phyloP scores from a whole-genome alignment of 805 yeast genomes.

The Wickerhamiella bombiphila region DNA sequence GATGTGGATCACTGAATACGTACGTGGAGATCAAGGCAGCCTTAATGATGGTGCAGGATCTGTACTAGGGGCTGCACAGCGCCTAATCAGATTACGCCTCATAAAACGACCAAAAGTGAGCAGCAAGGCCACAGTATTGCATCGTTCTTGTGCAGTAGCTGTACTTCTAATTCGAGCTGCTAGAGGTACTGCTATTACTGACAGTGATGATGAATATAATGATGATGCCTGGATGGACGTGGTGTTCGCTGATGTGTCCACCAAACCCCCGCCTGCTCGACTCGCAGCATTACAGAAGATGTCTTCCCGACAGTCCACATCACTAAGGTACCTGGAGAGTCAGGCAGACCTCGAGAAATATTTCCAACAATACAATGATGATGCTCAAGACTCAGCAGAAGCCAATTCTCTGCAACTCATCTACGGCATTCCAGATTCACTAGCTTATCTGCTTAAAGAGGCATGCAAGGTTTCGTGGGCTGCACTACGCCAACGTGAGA shows the following conservation, averaged over 20 bases:
- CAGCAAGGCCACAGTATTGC: constrained; percentile 61
- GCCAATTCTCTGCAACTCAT: constrained; percentile 54
- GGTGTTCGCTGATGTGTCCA: constrained; percentile 16
- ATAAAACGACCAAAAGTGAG: constrained; percentile 48
- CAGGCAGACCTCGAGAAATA: constrained; percentile 17
- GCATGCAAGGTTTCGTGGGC: constrained; percentile 53
- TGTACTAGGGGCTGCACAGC: constrained; percentile 63
- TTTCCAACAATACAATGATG: constrained; percentile 14
- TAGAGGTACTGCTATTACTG: constrained; percentile 34
- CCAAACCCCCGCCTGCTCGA: constrained; percentile 1
- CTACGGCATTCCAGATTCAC: constrained; percentile 73
- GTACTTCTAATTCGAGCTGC: constrained; percentile 33
- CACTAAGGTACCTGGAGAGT: constrained; percentile 17
- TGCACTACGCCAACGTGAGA: constrained; percentile 34
- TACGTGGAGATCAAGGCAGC: constrained; percentile 51
- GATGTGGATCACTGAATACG: constrained; percentile 67
- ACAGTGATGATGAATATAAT: neutral
- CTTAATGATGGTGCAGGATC: constrained; percentile 62
- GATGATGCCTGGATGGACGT: constrained; percentile 18
- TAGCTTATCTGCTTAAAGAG: constrained; percentile 57
- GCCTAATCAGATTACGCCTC: constrained; percentile 57
- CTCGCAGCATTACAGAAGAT: constrained; percentile 6
- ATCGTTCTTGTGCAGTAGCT: constrained; percentile 61
- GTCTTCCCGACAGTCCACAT: constrained; percentile 7
- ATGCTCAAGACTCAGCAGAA: constrained; percentile 7